Evolutionary conservation across 2,329 filamentous ascomycete genomes (phyloP).

Genomic region (Stemphylium vesicarium): DNA sequence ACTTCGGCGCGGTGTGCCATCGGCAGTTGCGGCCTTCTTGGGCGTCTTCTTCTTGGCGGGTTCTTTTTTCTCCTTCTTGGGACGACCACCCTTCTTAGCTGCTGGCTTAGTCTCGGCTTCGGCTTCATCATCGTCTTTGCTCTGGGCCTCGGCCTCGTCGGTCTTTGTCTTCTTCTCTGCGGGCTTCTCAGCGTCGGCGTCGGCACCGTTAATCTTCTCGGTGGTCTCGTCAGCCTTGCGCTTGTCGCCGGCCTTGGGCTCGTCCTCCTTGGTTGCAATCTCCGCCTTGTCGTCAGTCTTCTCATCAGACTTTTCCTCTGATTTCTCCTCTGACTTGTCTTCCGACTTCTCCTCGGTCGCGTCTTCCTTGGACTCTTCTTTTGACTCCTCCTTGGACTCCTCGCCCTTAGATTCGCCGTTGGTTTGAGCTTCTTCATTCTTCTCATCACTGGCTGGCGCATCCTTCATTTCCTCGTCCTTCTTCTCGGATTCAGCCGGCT

Average conservation of each 20-base stretch:
- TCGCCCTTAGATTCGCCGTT: conserved; percentile 36
- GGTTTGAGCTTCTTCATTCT: conserved; percentile 29
- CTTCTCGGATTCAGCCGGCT: conserved; percentile 39
- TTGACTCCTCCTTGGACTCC: conserved; percentile 16
- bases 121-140: conserved; percentile 37
- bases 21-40: conserved; percentile 58
- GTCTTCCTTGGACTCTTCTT: conserved; percentile 23
- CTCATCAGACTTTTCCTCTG: not conserved
- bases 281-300: conserved; percentile 1
- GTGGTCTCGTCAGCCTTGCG: conserved; percentile 39
- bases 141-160: conserved; percentile 30
- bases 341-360: conserved; percentile 37
- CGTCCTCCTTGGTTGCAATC: conserved; percentile 5
- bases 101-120: conserved; percentile 37
- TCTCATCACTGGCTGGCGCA: conserved; percentile 23
- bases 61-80: conserved; percentile 52
- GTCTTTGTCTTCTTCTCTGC: conserved; percentile 37
- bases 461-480: conserved; percentile 39
- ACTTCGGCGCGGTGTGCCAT: conserved; percentile 56
- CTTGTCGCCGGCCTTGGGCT: conserved; percentile 44
- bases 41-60: conserved; percentile 52
- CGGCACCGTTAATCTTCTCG: conserved; percentile 29
- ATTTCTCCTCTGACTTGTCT: not conserved
- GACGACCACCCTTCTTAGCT: conserved; percentile 48
- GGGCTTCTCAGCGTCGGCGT: conserved; percentile 7